Evolutionary conservation across 208 protist genomes (phyloP).

Genomic region (Angomonas desouzai): DNA sequence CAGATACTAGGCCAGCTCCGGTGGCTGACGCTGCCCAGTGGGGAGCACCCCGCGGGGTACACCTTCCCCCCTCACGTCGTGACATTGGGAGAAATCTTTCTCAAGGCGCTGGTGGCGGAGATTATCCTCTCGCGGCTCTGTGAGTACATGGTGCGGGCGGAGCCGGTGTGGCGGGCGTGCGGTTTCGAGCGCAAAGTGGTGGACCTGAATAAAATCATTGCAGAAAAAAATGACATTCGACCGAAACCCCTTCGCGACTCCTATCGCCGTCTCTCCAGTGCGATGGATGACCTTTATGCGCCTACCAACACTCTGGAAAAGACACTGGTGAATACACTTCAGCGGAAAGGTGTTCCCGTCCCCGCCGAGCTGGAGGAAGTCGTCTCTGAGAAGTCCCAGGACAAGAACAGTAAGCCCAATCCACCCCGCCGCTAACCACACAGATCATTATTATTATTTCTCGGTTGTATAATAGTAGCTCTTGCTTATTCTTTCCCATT

Average conservation of each 20-base stretch:
- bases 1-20: conserved; percentile 85
- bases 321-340: conserved; percentile 18
- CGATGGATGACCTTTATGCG: conserved; percentile 63
- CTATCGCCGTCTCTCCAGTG: conserved; percentile 61
- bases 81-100: conserved; percentile 69
- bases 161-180: conserved; percentile 81
- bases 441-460: too few species aligned
- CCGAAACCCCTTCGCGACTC: conserved; percentile 54
- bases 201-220: conserved; percentile 31
- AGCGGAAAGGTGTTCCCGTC: conserved; percentile 17
- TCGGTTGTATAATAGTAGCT: too few species aligned
- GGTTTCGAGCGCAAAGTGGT: conserved; percentile 74
- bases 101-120: conserved; percentile 80
- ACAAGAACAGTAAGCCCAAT: too few species aligned
- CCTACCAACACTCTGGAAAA: conserved; percentile 19
- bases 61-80: conserved; percentile 78
- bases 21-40: conserved; percentile 70
- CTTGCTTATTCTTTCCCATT: too few species aligned
- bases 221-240: conserved; percentile 37
- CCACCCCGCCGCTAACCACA: too few species aligned
- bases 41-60: conserved; percentile 74
- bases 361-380: neutral
- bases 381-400: too few species aligned
- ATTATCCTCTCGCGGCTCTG: conserved; percentile 73
- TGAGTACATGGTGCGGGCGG: conserved; percentile 89